Conservation (phyloP, 176 grass and related monocot genomes). For the Carex littledalei region DNA sequence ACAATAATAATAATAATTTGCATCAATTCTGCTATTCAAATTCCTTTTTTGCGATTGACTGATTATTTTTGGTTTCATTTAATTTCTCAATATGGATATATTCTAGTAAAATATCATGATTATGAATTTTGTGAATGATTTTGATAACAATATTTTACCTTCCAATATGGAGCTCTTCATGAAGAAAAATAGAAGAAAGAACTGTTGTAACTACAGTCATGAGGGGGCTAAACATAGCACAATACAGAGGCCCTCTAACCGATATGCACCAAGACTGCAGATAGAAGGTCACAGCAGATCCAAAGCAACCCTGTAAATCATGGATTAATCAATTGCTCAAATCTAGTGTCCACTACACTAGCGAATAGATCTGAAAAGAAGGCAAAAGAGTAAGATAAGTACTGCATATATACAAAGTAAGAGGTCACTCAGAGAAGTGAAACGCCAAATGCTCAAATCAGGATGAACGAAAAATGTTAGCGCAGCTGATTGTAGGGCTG, state of each 20-base stretch:
- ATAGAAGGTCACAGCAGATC: slow-evolving; percentile 58
- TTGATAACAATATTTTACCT: slow-evolving; percentile 14
- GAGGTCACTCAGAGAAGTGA: slow-evolving; percentile 39
- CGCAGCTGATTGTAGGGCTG: slow-evolving; percentile 33
- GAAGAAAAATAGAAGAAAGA: slow-evolving; percentile 31
- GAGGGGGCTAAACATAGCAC: slow-evolving; percentile 67
- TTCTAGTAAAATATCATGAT: not conserved
- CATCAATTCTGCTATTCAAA: too few species aligned
- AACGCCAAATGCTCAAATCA: slow-evolving; percentile 31
- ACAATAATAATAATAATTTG: not conserved
- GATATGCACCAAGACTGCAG: slow-evolving; percentile 67
- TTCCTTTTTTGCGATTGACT: too few species aligned
- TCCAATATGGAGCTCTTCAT: slow-evolving; percentile 55
- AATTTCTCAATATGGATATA: not conserved
- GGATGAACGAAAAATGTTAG: slow-evolving; percentile 36
- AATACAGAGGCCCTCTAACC: slow-evolving; percentile 54
- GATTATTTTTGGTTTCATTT: not conserved
- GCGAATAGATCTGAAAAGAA: not conserved
- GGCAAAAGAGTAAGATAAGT: not conserved
- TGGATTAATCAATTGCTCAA: too few species aligned
- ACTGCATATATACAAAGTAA: slow-evolving; percentile 46
- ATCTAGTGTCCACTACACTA: not conserved
- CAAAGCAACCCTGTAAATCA: slow-evolving; percentile 33
- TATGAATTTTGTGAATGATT: not conserved
- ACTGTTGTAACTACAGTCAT: slow-evolving; percentile 47